These are phyloP conservation scores for Triticum urartu DNA, from an alignment of 176 grass and related monocot genomes.

Conservation along the genomic window DNA sequence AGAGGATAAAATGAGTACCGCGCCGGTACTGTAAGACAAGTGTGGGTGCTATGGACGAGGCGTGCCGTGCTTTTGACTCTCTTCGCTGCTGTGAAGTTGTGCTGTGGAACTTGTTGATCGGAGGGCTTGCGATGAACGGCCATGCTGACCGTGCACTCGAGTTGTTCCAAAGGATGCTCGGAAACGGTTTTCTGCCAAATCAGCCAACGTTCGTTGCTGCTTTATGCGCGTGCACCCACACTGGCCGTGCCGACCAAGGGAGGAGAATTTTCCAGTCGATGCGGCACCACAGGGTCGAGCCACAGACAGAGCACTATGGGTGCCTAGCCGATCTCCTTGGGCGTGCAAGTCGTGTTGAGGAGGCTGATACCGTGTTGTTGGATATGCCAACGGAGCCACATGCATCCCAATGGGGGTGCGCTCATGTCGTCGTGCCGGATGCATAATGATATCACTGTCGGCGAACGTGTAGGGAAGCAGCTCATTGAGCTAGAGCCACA, in stretches of 20 bases:
- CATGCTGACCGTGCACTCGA: slow-evolving; percentile 27
- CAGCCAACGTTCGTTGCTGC: slow-evolving; percentile 47
- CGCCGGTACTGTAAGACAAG: too few species aligned
- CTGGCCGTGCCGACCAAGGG: slow-evolving; percentile 47
- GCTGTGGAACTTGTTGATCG: slow-evolving; percentile 59
- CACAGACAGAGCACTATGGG: slow-evolving; percentile 60
- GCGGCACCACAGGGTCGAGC: slow-evolving; percentile 28
- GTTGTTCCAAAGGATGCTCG: slow-evolving; percentile 25
- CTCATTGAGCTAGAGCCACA: slow-evolving; percentile 54
- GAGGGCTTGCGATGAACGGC: slow-evolving; percentile 57
- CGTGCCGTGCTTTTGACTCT: too few species aligned
- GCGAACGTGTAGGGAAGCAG: slow-evolving; percentile 45
- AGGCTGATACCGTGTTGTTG: slow-evolving; percentile 48
- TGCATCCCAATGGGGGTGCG: background rate
- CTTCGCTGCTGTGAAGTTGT: background rate
- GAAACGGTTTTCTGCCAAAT: slow-evolving; percentile 37
- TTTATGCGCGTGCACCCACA: slow-evolving; percentile 59
- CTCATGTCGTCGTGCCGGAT: slow-evolving; percentile 54
- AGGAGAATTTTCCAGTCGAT: slow-evolving; percentile 45
- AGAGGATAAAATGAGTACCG: too few species aligned
- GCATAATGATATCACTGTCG: slow-evolving; percentile 46
- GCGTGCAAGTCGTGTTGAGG: slow-evolving; percentile 32
- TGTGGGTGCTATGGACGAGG: too few species aligned
- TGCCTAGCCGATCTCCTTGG: slow-evolving; percentile 64
- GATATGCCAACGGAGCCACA: slow-evolving; percentile 59